Base-by-base conservation (phyloP, 441 rosid species). In the Syzygium syzygioides region DNA sequence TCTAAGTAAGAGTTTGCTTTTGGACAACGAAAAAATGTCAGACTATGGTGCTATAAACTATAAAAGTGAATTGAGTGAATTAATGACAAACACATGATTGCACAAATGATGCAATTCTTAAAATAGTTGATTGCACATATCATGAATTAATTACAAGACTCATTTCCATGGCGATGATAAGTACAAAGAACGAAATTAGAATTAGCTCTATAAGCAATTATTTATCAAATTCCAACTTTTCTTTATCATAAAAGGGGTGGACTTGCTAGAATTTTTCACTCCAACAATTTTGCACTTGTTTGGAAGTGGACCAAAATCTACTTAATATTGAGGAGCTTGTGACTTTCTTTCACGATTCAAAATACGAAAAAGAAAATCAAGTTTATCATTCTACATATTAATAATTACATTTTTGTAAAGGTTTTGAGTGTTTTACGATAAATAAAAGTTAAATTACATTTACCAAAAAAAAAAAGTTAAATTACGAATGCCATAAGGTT, bases 401-500 rank as follows among this genome's bases (percentile, higher is more conserved):
- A 57, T 57, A 57, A 23, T 57, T 57, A 57, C 62, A 25, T 57
- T 28, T 57, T 57, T 57, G 6, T 28, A 0, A 45, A 45, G 48
- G 48, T 45, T 45, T 1, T 57, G 14, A 57, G n/a, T 25, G 62
- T 57, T 4, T 57, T 28, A 1, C 11, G 5, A 10, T 2, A 4
- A 9, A 3, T 57, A 57, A 57, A 57, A 4, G 62, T 25, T n/a
- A 57, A 57, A 25, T 57, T 57, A 28, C 0, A n/a, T n/a, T n/a
- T n/a, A n/a, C n/a, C n/a, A n/a, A n/a, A n/a, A n/a, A n/a, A n/a
- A n/a, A 57, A 57, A 57, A 4, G 62, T 25, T n/a, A 57, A 57
- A 25, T 57, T 57, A 28, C 0, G 0, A 57, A 14, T 2, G 62
- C 25, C 14, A 57, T 10, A 2, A 0, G 1, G 62, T 2, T 25